Evolutionary conservation across 2,329 filamentous ascomycete genomes (phyloP).

Genomic region (Penicillium glabrum): DNA sequence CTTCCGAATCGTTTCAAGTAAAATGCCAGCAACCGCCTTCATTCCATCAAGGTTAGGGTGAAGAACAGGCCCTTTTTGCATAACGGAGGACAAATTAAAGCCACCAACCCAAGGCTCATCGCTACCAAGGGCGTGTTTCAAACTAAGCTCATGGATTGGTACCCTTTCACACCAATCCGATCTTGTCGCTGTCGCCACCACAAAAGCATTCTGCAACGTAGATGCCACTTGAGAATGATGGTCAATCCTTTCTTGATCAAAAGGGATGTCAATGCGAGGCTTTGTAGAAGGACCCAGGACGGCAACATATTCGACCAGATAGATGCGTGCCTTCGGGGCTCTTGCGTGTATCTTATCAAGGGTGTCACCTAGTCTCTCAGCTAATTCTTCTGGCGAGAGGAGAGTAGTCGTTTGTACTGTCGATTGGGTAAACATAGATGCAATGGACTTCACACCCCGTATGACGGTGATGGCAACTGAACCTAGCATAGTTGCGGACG

Average conservation of each 20-base stretch:
- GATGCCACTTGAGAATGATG: conserved; percentile 9
- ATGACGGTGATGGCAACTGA: not conserved
- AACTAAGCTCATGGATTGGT: conserved; percentile 15
- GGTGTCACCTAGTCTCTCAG: conserved; percentile 6
- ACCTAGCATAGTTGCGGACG: not conserved
- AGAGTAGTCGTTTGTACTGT: not conserved
- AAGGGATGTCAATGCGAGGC: conserved; percentile 6
- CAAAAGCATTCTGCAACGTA: conserved; percentile 12
- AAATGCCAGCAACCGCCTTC: conserved; percentile 12
- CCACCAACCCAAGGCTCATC: conserved; percentile 14
- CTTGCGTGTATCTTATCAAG: conserved; percentile 12
- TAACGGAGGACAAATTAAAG: not conserved
- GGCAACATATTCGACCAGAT: conserved; percentile 17
- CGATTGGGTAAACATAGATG: not conserved
- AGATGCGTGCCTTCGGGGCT: conserved; percentile 11
- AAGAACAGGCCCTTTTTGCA: not conserved
- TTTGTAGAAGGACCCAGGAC: conserved; percentile 12
- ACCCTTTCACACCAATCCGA: conserved; percentile 15
- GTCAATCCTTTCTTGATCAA: conserved; percentile 11
- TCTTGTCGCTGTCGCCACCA: conserved; percentile 2
- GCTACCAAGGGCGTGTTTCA: conserved; percentile 12
- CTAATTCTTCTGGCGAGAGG: conserved; percentile 5
- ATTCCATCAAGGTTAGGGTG: conserved; percentile 16
- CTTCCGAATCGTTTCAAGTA: not conserved
- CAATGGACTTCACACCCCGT: not conserved